Evolutionary conservation across 805 yeast genomes (phyloP), one percentile per base, ranked within the genome.

Genomic region (Spathaspora gorwiae): DNA sequence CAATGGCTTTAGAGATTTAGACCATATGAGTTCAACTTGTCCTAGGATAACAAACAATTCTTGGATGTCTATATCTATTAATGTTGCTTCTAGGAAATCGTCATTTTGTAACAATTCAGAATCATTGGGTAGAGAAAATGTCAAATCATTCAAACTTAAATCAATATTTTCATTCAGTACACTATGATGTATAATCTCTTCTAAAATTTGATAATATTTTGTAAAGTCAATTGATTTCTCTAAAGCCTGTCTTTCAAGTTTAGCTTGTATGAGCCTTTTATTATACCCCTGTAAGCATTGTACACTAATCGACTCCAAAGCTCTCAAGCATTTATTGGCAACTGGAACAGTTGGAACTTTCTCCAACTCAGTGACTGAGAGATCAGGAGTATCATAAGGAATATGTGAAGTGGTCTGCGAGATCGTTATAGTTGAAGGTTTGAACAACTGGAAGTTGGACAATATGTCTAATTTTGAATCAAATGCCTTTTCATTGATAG

Each of bases 351-450:
- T 35, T 2, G 75, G 73, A 19, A 69, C 52, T 6, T 59, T 63
- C 11, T 52, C 48, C 30, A 72, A 56, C 1, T 73, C 65, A 7
- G 48, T 53, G 3, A 65, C 60, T 2, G 62, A 39, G 53, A 63
- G 30, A 61, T 75, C 64, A 52, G 62, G 59, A 52, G 69, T 44
- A 56, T 68, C 60, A 64, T 73, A 66, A 41, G 80, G 68, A 55
- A 78, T 60, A 61, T 76, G 68, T 2, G 63, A 55, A 1, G 63
- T 61, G 1, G 54, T 49, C 1, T 45, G 31, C 2, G 72, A 59
- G 3, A 69, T 57, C 27, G 53, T 53, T 10, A 69, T 54, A 6
- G 60, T 53, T 2, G 62, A 19, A 0, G 55, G 40, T 42, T 60
- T 65, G 44, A 61, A 54, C 10, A 57, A 40, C 39, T 57, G 60